These are phyloP conservation scores for Paramecium pentaurelia DNA, from an alignment of 73 alveolate genomes.

Conservation along the genomic window DNA sequence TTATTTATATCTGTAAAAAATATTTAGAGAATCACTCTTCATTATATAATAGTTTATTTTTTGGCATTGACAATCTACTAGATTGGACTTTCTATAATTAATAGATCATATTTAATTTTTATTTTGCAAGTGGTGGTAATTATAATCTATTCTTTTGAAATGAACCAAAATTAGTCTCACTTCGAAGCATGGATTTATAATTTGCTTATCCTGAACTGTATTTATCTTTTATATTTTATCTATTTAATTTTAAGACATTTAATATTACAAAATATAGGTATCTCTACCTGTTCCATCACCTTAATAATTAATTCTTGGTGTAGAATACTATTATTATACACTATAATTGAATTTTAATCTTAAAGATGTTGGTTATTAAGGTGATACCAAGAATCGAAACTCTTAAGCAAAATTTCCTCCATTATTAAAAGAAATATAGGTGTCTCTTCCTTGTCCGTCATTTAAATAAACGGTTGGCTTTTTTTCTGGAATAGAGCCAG, in stretches of 20 bases:
- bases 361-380: neutral
- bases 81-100: neutral
- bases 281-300: constrained; percentile 29
- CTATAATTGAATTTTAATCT: neutral
- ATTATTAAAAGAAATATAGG: constrained; percentile 30
- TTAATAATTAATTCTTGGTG: neutral
- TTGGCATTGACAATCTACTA: neutral
- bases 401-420: constrained; percentile 32
- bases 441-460: constrained; percentile 28
- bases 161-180: neutral
- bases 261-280: neutral
- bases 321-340: neutral
- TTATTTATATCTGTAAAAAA: neutral
- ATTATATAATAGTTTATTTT: neutral
- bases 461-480: neutral
- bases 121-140: neutral
- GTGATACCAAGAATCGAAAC: neutral
- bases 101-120: neutral
- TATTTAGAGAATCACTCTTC: neutral
- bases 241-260: neutral
- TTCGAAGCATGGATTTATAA: neutral
- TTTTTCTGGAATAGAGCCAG: neutral
- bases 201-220: neutral
- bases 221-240: neutral
- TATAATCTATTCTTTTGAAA: neutral